Evolutionary conservation across 192 early-diverging fungal species (phyloP), one percentile per base, ranked within the genome.

Genomic region (Oehlia diaphana): DNA sequence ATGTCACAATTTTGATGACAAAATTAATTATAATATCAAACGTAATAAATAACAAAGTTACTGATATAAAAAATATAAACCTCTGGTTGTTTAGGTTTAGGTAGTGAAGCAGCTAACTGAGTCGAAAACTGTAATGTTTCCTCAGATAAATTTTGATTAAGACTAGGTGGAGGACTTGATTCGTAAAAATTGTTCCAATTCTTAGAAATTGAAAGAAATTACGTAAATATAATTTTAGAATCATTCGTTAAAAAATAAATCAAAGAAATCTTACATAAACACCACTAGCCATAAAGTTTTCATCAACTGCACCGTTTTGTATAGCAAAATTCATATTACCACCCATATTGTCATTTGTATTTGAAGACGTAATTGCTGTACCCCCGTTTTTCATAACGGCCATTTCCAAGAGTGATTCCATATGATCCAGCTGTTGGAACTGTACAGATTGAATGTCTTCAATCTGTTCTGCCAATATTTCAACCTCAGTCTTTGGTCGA

Each of bases 391-490:
- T 28, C n/a, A 68, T 50, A n/a, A 68, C 42, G 49, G 63, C 65
- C 63, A 77, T 63, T 68, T 78, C 66, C 50, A 78, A 50, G 13
- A 78, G n/a, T 49, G 35, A 47, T 58, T 68, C 66, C 47, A 78
- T 33, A 39, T 68, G 77, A 69, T 78, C 50, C 19, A 78, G 16
- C 13, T 78, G 77, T 19, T 68, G 31, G 14, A 28, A 68, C 33
- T 66, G 64, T 31, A 58, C 26, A 68, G 47, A 47, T 31, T 50
- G 62, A 66, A 78, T 64, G 13, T 78, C 77, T 23, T 78, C 77
- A 35, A 78, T 68, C 19, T 78, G 77, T 33, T 78, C 77, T 68
- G 67, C 64, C 14, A 78, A 37, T 50, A 78, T 53, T 64, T 78
- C 77, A 50, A 53, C 10, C 6, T 69, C 66, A 33, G 35, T 78